phyloP scores from a whole-genome alignment of 805 yeast species.

The Candida boleticola region DNA sequence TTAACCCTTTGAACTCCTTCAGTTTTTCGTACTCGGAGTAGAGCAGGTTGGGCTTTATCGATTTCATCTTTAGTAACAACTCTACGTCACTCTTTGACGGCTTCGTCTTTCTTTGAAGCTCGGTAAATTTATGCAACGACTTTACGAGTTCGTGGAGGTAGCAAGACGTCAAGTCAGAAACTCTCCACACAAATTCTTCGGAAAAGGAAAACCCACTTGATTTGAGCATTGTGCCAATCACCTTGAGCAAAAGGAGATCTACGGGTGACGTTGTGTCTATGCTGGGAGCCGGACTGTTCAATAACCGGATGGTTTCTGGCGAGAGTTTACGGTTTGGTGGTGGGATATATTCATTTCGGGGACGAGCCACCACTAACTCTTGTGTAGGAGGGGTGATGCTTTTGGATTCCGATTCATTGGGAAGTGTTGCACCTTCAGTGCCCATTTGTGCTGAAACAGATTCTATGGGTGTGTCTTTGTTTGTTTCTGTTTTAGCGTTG shows the following conservation, averaged over 20 bases:
- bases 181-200: slow-evolving; percentile 25
- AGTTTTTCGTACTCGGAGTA: slow-evolving; percentile 28
- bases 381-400: background rate
- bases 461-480: too few relatives aligned
- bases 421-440: too few relatives aligned
- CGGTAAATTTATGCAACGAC: slow-evolving; percentile 49
- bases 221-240: slow-evolving; percentile 24
- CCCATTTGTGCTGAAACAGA: too few relatives aligned
- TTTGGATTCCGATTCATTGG: too few relatives aligned
- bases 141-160: slow-evolving; percentile 36
- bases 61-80: slow-evolving; percentile 42
- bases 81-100: slow-evolving; percentile 53
- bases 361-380: too few relatives aligned
- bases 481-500: too few relatives aligned
- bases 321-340: slow-evolving; percentile 1
- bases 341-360: slow-evolving; percentile 3
- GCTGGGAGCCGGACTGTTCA: background rate
- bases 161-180: slow-evolving; percentile 26
- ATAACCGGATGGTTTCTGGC: background rate
- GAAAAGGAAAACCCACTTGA: slow-evolving; percentile 21
- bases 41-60: slow-evolving; percentile 39
- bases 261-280: slow-evolving; percentile 14
- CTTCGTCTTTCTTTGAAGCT: slow-evolving; percentile 57
- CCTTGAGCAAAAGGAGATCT: slow-evolving; percentile 27
- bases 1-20: slow-evolving; percentile 9